Evolutionary conservation across 2,329 filamentous ascomycete genomes (phyloP).

Genomic region (Fusarium buharicum): DNA sequence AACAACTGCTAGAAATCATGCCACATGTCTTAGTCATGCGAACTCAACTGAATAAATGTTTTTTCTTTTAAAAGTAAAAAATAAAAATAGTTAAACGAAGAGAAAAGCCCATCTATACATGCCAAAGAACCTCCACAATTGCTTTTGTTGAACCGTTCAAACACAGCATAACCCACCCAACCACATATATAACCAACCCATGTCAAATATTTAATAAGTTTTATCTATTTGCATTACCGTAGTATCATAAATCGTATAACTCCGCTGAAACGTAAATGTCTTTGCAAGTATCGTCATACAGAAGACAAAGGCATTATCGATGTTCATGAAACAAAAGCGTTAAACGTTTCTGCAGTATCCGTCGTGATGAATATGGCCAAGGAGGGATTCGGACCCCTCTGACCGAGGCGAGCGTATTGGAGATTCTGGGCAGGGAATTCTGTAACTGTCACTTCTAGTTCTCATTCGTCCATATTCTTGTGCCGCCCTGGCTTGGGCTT

Average conservation of each 20-base stretch:
- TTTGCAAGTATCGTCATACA: constrained; percentile 17
- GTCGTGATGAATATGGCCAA: constrained; percentile 21
- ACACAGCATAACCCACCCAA: background rate
- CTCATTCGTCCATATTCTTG: constrained; percentile 7
- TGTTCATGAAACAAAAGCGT: constrained; percentile 11
- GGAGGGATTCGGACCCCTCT: constrained; percentile 24
- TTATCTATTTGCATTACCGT: constrained; percentile 22
- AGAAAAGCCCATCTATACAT: background rate
- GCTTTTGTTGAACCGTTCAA: background rate
- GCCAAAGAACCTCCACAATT: background rate
- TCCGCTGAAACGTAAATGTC: constrained; percentile 8
- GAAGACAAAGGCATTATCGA: constrained; percentile 13
- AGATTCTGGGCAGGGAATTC: constrained; percentile 29
- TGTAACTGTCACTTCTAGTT: constrained; percentile 32
- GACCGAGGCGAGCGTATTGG: constrained; percentile 1
- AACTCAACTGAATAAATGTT: background rate
- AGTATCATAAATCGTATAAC: constrained; percentile 17
- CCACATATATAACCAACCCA: background rate
- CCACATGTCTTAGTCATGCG: background rate
- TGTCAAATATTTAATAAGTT: constrained; percentile 15
- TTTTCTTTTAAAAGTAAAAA: no score
- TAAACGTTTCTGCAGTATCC: constrained; percentile 22
- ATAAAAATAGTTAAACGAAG: background rate
- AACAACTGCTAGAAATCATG: background rate
- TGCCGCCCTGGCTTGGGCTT: constrained; percentile 12